These are phyloP conservation scores for Pichia membranifaciens DNA, from an alignment of 805 yeast species.

Conservation along the genomic window DNA sequence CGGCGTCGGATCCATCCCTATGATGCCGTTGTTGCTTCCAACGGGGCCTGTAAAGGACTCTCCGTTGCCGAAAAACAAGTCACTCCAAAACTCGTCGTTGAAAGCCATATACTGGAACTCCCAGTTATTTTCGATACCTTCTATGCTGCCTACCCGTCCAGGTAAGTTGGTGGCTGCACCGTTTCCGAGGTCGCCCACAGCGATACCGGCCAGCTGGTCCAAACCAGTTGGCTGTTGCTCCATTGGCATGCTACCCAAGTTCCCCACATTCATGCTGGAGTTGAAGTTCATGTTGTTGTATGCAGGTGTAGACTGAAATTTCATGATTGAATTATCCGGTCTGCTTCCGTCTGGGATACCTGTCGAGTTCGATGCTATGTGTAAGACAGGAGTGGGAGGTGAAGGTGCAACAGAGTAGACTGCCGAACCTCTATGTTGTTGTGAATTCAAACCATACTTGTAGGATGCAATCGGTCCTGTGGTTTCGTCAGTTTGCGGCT, in stretches of 20 bases:
- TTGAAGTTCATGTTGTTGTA: background rate
- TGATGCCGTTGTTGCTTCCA: background rate
- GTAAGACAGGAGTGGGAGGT: constrained; percentile 6
- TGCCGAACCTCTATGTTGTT: background rate
- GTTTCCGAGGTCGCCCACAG: no score
- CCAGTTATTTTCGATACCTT: constrained; percentile 21
- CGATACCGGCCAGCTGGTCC: no score
- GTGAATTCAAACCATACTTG: background rate
- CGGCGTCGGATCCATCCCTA: no score
- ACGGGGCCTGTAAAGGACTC: background rate
- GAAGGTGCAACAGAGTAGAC: background rate
- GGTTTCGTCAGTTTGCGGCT: background rate
- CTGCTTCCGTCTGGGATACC: background rate
- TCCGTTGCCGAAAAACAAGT: constrained; percentile 32
- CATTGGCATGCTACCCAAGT: background rate
- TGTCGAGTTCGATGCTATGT: background rate
- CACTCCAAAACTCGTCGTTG: constrained; percentile 71
- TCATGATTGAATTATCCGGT: background rate
- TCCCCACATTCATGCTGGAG: background rate
- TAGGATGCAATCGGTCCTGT: background rate
- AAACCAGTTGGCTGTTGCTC: no score
- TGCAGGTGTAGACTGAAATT: background rate
- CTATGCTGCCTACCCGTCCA: no score
- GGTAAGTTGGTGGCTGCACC: no score
- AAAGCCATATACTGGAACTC: constrained; percentile 49